Percentiles rank a stretch among this genome's conserved stretches.
These are phyloP conservation scores for Penicillium ochrochloron DNA, from an alignment of 495 filamentous ascomycete species.

Conservation along the genomic window DNA sequence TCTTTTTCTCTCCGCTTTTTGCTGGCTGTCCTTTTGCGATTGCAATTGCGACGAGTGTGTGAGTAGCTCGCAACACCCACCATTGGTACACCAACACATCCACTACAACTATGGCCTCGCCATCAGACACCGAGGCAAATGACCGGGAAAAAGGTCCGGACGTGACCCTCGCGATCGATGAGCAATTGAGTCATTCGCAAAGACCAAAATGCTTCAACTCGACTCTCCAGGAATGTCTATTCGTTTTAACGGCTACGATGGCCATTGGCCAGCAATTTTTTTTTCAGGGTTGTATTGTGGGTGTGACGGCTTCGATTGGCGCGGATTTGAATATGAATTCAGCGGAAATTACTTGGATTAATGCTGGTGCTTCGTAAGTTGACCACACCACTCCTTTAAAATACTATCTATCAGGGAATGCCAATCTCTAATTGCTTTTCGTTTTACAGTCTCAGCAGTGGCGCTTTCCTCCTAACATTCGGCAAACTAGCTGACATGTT, in stretches of 20 bases:
- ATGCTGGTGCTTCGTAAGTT: constrained; percentile 61
- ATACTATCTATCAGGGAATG: neutral
- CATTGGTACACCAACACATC: no score
- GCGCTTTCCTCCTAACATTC: constrained; percentile 74
- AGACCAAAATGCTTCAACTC: constrained; percentile 64
- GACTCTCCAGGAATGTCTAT: constrained; percentile 66
- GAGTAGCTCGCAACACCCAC: neutral
- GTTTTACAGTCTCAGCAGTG: constrained; percentile 60
- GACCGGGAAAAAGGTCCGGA: constrained; percentile 25
- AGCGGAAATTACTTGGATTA: constrained; percentile 75
- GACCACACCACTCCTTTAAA: neutral
- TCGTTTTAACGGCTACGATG: constrained; percentile 70
- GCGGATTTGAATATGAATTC: constrained; percentile 66
- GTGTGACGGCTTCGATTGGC: constrained; percentile 67
- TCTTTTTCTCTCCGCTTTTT: neutral
- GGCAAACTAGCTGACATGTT: constrained; percentile 76
- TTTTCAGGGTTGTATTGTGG: constrained; percentile 60
- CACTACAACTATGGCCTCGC: neutral
- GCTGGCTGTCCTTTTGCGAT: neutral
- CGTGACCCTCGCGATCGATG: constrained; percentile 14
- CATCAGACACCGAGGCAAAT: neutral
- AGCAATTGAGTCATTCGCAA: constrained; percentile 9
- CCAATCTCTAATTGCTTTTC: constrained; percentile 13
- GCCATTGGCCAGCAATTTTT: constrained; percentile 69
- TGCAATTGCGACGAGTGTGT: neutral